phyloP scores from a whole-genome alignment of 31 red algal species.

The Odonthalia washingtoniensis region DNA sequence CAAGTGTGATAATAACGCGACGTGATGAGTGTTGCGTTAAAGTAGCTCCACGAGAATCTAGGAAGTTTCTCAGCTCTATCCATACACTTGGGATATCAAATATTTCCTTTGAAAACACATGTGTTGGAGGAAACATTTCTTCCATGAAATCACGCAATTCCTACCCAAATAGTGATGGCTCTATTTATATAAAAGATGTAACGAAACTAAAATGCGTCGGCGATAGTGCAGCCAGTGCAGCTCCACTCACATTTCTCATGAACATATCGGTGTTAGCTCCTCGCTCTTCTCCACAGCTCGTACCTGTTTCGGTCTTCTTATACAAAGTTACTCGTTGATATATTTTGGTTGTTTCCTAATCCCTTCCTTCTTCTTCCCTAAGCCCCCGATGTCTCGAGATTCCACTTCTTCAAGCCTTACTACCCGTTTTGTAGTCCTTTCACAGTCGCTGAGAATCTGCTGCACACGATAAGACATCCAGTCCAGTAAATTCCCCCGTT shows the following conservation, averaged over 20 bases:
- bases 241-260: neutral
- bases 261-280: too few relatives aligned
- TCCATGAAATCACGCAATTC: neutral
- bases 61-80: neutral
- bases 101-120: slow-evolving; percentile 4
- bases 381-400: neutral
- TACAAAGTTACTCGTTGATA: neutral
- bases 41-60: neutral
- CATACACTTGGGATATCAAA: neutral
- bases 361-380: neutral
- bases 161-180: neutral
- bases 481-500: neutral
- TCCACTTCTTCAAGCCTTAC: neutral
- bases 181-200: neutral
- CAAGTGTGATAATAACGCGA: neutral
- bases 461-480: too few relatives aligned
- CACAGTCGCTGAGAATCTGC: too few relatives aligned
- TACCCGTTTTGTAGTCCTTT: too few relatives aligned
- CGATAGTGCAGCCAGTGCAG: neutral
- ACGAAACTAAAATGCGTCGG: neutral
- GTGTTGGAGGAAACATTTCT: slow-evolving; percentile 13
- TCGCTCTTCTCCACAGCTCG: too few relatives aligned
- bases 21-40: slow-evolving; percentile 15
- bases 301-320: neutral
- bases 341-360: neutral